phyloP scores from a whole-genome alignment of 2,329 filamentous ascomycete species.

The Fusarium heterosporum region DNA sequence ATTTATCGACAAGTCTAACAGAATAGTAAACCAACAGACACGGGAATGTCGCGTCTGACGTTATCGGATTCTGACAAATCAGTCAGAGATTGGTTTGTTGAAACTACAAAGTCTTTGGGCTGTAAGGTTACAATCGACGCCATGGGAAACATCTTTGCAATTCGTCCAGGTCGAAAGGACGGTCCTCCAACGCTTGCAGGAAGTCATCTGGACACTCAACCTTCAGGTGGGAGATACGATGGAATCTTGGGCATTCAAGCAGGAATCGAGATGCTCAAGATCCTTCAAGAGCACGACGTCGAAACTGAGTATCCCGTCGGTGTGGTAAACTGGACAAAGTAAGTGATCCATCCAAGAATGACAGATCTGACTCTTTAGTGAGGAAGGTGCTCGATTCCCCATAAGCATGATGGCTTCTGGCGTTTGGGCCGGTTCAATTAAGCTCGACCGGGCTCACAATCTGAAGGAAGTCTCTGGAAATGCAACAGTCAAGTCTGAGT shows the following conservation, averaged over 20 bases:
- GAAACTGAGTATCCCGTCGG: slow-evolving; percentile 79
- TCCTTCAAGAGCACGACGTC: slow-evolving; percentile 73
- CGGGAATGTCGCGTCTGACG: slow-evolving; percentile 80
- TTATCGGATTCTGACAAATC: slow-evolving; percentile 78
- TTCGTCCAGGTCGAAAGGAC: slow-evolving; percentile 71
- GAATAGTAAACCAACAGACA: slow-evolving; percentile 60
- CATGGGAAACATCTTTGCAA: slow-evolving; percentile 85
- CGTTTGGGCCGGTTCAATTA: slow-evolving; percentile 78
- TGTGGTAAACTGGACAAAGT: slow-evolving; percentile 84
- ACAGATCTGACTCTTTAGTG: slow-evolving; percentile 58
- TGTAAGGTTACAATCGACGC: slow-evolving; percentile 76
- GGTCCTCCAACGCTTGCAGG: slow-evolving; percentile 75
- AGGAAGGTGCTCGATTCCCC: slow-evolving; percentile 85
- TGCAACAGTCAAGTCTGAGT: slow-evolving; percentile 56
- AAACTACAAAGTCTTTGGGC: slow-evolving; percentile 70
- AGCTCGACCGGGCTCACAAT: slow-evolving; percentile 69
- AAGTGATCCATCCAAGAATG: accelerated
- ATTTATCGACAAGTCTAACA: neutral
- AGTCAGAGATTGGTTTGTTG: slow-evolving; percentile 80
- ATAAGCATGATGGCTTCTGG: slow-evolving; percentile 79
- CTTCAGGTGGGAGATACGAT: slow-evolving; percentile 76
- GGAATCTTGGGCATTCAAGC: slow-evolving; percentile 81
- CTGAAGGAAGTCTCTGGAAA: slow-evolving; percentile 67
- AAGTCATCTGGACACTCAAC: slow-evolving; percentile 76
- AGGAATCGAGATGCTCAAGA: slow-evolving; percentile 77